These are phyloP conservation scores for Pythium rhizo-oryzae DNA, from an alignment of 352 stramenopile species.

Conservation along the genomic window DNA sequence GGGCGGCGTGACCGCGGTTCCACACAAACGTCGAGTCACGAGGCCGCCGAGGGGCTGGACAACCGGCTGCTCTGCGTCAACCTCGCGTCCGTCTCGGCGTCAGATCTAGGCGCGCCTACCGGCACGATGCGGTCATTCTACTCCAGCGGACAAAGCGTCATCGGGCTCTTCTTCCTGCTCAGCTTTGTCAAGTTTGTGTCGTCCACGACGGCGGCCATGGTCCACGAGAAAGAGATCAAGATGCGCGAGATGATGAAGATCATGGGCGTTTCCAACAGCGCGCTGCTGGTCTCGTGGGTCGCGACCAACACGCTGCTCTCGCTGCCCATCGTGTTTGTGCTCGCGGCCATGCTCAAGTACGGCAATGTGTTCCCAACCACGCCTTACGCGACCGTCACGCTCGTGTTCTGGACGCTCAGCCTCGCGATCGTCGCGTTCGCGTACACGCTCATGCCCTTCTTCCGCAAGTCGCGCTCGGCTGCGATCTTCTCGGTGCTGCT, in stretches of 20 bases:
- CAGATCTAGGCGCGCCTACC: constrained; percentile 30
- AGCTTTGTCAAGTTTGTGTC: constrained; percentile 62
- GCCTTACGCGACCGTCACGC: constrained; percentile 57
- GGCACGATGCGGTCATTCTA: constrained; percentile 45
- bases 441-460: constrained; percentile 67
- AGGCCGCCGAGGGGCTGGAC: constrained; percentile 19
- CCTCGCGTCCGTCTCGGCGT: constrained; percentile 6
- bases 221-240: constrained; percentile 81
- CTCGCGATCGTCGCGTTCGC: constrained; percentile 64
- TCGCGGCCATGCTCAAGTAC: constrained; percentile 51
- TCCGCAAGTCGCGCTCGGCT: constrained; percentile 67
- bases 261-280: constrained; percentile 71
- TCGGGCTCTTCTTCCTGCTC: constrained; percentile 47
- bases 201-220: constrained; percentile 67
- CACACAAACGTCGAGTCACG: neutral
- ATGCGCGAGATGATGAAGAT: constrained; percentile 86
- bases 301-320: constrained; percentile 51
- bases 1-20: constrained; percentile 1
- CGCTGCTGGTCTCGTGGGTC: constrained; percentile 65
- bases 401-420: constrained; percentile 67
- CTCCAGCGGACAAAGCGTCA: constrained; percentile 41
- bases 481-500: constrained; percentile 65
- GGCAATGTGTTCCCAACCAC: constrained; percentile 67
- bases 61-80: constrained; percentile 34
- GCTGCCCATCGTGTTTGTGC: constrained; percentile 33